A percentile compares a stretch with the other conserved stretches of the same genome.
These are phyloP conservation scores for Calonectria pteridis DNA, from an alignment of 2,329 filamentous ascomycete genomes.

Conservation along the genomic window DNA sequence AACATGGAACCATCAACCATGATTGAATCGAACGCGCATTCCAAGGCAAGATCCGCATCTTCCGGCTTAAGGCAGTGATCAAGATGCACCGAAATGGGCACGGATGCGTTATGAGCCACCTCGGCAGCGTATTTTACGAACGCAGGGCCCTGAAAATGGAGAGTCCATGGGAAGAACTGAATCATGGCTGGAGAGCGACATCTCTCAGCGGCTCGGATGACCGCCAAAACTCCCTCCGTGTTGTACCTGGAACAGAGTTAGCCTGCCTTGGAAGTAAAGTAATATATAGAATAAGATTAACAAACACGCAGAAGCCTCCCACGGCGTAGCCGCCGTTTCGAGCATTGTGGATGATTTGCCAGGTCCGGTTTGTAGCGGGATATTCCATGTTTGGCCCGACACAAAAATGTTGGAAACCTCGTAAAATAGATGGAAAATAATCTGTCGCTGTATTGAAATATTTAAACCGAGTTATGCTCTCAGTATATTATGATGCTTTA, in stretches of 20 bases:
- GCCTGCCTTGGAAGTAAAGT: not conserved
- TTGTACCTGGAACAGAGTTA: not conserved
- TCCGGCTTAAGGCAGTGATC: constrained; percentile 14
- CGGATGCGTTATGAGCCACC: constrained; percentile 3
- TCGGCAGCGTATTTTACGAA: constrained; percentile 13
- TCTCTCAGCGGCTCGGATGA: constrained; percentile 6
- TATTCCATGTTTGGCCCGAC: not conserved
- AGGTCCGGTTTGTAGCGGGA: not conserved
- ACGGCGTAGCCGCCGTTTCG: constrained; percentile 9
- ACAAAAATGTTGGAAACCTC: too few species aligned
- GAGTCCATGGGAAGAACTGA: constrained; percentile 8
- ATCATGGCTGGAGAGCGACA: constrained; percentile 19
- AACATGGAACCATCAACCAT: constrained; percentile 22
- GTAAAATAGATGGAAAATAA: too few species aligned
- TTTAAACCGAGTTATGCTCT: not conserved
- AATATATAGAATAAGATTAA: too few species aligned
- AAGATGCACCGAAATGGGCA: constrained; percentile 10
- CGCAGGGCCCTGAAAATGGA: constrained; percentile 9
- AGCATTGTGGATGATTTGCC: constrained; percentile 17
- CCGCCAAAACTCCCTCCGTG: constrained; percentile 11
- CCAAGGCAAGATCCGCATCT: constrained; percentile 7
- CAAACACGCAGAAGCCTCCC: constrained; percentile 9
- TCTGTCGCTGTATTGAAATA: too few species aligned
- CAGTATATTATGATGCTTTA: not conserved
- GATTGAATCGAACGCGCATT: constrained; percentile 16